Base-by-base conservation (phyloP, 2,329 filamentous ascomycete species). In the Verticillium alfalfae region DNA sequence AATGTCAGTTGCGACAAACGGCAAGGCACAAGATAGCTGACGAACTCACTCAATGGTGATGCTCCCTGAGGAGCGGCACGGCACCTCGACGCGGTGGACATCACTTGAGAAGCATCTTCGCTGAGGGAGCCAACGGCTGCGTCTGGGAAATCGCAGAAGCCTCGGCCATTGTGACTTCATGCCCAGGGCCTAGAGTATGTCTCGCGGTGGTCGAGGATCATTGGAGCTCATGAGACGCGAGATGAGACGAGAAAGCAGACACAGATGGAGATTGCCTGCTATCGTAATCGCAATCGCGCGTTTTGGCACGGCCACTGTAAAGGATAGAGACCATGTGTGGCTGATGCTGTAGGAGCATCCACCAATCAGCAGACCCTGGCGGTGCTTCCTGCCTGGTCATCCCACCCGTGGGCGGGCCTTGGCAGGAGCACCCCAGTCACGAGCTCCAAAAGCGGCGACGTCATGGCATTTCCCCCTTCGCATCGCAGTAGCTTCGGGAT, bases 21-120 rank as follows among this genome's bases (percentile, higher is more conserved):
- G 41, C 26, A 15, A 3, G 15, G 31, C n/a, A 34, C n/a, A 12
- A 18, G 41, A 34, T 26, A 26, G 15, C 13, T 6, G 5, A 2
- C 54, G 12, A 69, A 85, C 84, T 83, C 82, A 85, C 84, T 83
- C 82, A 59, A 86, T 73, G 13, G 73, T 76, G 49, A 85, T 77
- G 65, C 72, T 68, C 26, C 83, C 83, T 2, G 80, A 77, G 1
- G 80, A 84, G 59, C 79, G 81, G 61, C 78, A 82, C 41, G 70
- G 73, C 10, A 86, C 76, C 2, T 71, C 69, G 59, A 85, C 70
- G 58, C 79, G 76, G 60, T 82, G 74, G 62, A 73, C 68, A 57
- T 70, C 60, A 59, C 66, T 64, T 58, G 26, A 64, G 57, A 57
- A 66, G 45, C 56, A 64, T 60, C 64, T 57, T 60, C 59, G 57